These are phyloP conservation scores for Anthracocystis panici-leucophaei DNA, from an alignment of 1,284 basidiomycete species.

Conservation along the genomic window DNA sequence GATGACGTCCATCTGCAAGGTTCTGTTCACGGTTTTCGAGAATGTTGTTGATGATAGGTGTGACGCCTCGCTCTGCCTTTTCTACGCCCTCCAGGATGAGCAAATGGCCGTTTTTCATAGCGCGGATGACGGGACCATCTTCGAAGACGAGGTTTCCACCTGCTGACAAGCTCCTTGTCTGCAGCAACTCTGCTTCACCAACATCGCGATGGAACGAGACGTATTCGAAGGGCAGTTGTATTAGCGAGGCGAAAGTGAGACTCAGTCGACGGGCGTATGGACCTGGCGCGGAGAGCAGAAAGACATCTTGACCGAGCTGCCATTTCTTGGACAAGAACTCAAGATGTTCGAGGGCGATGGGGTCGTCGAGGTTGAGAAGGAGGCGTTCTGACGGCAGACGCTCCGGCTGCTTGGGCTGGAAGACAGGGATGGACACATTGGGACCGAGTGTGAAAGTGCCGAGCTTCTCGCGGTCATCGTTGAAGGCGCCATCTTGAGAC, in stretches of 20 bases:
- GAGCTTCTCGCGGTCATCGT: slow-evolving; percentile 42
- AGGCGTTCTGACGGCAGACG: slow-evolving; percentile 61
- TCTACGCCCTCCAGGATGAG: slow-evolving; percentile 70
- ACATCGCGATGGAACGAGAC: slow-evolving; percentile 70
- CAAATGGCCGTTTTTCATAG: slow-evolving; percentile 69
- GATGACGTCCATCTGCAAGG: slow-evolving; percentile 70
- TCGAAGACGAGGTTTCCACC: slow-evolving; percentile 68
- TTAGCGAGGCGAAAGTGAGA: slow-evolving; percentile 68
- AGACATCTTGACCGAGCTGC: slow-evolving; percentile 67
- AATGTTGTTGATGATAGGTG: slow-evolving; percentile 70
- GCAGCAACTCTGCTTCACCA: slow-evolving; percentile 70
- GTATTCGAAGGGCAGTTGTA: slow-evolving; percentile 69
- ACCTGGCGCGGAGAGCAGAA: slow-evolving; percentile 68
- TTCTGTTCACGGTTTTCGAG: slow-evolving; percentile 69
- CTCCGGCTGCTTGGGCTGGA: slow-evolving; percentile 49
- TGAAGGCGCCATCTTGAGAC: slow-evolving; percentile 9
- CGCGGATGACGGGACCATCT: slow-evolving; percentile 69
- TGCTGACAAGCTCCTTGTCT: slow-evolving; percentile 63
- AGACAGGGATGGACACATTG: slow-evolving; percentile 64
- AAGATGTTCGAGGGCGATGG: slow-evolving; percentile 65
- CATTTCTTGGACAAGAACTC: slow-evolving; percentile 68
- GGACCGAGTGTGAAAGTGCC: slow-evolving; percentile 65
- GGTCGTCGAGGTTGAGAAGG: slow-evolving; percentile 63
- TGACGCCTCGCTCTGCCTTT: slow-evolving; percentile 68
- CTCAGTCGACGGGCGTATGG: slow-evolving; percentile 70